Evolutionary conservation across 108 stramenopile genomes (phyloP).

Genomic region (Parietichytrium sp.): DNA sequence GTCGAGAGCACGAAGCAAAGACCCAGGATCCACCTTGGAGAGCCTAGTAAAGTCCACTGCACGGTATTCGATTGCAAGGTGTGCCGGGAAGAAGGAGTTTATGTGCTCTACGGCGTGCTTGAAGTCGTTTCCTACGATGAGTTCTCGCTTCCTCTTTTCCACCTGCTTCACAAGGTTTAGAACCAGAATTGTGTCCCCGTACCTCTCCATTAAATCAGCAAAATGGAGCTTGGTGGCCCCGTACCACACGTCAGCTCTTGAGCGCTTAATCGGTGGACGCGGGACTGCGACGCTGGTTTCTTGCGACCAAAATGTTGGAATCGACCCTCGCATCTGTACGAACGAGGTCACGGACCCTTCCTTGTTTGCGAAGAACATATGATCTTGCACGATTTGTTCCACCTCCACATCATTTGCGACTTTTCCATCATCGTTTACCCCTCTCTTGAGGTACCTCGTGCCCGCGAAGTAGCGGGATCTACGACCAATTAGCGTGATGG

Average conservation of each 20-base stretch:
- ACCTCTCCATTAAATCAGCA: constrained; percentile 83
- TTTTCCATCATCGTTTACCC: constrained; percentile 87
- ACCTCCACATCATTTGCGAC: constrained; percentile 88
- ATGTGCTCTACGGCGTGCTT: constrained; percentile 86
- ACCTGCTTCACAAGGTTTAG: constrained; percentile 92
- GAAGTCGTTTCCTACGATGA: constrained; percentile 87
- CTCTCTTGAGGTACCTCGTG: constrained; percentile 93
- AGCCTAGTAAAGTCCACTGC: constrained; percentile 86
- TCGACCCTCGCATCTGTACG: constrained; percentile 90
- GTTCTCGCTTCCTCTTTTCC: constrained; percentile 86
- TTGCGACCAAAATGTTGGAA: constrained; percentile 97
- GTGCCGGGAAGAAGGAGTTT: constrained; percentile 80
- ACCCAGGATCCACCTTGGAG: constrained; percentile 55
- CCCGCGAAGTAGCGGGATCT: constrained; percentile 95
- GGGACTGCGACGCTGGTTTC: constrained; percentile 87
- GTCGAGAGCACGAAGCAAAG: constrained; percentile 79
- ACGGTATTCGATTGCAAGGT: constrained; percentile 78
- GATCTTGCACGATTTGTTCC: constrained; percentile 90
- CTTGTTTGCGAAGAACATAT: constrained; percentile 66
- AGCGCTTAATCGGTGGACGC: constrained; percentile 91
- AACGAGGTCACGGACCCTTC: constrained; percentile 76
- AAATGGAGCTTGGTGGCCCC: constrained; percentile 83
- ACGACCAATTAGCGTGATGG: constrained; percentile 83
- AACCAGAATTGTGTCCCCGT: constrained; percentile 84
- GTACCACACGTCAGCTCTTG: constrained; percentile 88